These are phyloP conservation scores for Myriosclerotinia curreyana DNA, from an alignment of 2,329 filamentous ascomycete species.

Conservation along the genomic window DNA sequence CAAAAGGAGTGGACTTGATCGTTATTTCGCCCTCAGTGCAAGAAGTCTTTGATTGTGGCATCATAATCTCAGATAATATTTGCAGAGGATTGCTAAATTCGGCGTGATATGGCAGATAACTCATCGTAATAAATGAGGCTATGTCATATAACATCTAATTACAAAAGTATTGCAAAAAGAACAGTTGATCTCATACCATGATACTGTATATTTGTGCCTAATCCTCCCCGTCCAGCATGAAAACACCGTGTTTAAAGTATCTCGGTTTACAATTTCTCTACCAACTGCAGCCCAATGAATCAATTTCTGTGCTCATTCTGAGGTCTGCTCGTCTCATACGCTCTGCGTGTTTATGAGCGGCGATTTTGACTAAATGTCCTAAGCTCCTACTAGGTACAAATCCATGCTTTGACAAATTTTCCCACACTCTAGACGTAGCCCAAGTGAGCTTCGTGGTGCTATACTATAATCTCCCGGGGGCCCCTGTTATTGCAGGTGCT, in stretches of 20 bases:
- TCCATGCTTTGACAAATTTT: no score
- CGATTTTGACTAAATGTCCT: no score
- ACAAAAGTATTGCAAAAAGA: slow-evolving; percentile 9
- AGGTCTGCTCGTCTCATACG: no score
- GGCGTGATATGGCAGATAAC: neutral
- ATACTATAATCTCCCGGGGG: no score
- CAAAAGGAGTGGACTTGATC: slow-evolving; percentile 46
- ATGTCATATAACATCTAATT: slow-evolving; percentile 12
- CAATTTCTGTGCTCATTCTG: no score
- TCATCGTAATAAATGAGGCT: slow-evolving; percentile 11
- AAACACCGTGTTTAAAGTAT: neutral
- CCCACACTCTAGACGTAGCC: no score
- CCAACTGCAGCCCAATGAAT: neutral
- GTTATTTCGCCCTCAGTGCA: slow-evolving; percentile 24
- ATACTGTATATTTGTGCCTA: slow-evolving; percentile 6
- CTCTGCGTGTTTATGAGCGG: no score
- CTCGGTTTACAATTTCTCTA: neutral
- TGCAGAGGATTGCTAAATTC: slow-evolving; percentile 14
- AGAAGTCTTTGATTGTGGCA: slow-evolving; percentile 20
- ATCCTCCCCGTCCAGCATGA: neutral
- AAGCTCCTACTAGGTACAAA: no score
- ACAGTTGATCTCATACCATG: neutral
- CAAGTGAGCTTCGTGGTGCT: no score
- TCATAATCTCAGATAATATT: slow-evolving; percentile 16
- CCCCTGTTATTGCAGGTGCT: no score